Evolutionary conservation across 2,329 filamentous ascomycete species (phyloP).

Genomic region (Calonectria henricotiae): DNA sequence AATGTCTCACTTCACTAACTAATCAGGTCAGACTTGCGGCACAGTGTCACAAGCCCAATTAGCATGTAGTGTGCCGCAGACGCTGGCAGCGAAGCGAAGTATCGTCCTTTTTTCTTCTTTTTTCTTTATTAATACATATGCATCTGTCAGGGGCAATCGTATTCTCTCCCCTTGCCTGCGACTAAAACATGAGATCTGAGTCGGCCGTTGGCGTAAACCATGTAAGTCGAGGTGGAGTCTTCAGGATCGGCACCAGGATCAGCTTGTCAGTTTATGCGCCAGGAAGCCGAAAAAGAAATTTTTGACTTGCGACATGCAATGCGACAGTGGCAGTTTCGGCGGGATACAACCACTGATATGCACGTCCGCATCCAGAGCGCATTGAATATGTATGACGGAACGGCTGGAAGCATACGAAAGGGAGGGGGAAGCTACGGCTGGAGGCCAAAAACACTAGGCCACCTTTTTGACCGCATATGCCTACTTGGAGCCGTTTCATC

Average conservation of each 20-base stretch:
- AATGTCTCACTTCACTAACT: background rate
- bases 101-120: background rate
- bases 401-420: background rate
- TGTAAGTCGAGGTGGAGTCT: conserved; percentile 37
- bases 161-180: conserved; percentile 31
- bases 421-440: background rate
- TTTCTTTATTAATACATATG: conserved; percentile 13
- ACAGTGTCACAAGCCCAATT: background rate
- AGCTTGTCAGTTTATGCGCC: conserved; percentile 24
- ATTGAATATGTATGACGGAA: background rate
- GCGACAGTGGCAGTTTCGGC: background rate
- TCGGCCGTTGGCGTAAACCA: conserved; percentile 36
- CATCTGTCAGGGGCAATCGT: conserved; percentile 35
- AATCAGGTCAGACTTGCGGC: conserved; percentile 10
- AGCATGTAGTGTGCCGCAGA: background rate
- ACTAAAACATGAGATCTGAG: conserved; percentile 42
- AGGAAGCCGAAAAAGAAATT: conserved; percentile 23
- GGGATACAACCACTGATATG: background rate
- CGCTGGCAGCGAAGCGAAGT: background rate
- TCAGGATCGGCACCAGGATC: conserved; percentile 44
- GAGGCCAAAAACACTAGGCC: background rate
- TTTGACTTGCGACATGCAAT: background rate
- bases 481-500: conserved; percentile 35
- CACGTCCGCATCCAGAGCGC: background rate
- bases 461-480: background rate